Evolutionary conservation across 345 rosid species (phyloP).

Genomic region (Rhodomyrtus tomentosa): DNA sequence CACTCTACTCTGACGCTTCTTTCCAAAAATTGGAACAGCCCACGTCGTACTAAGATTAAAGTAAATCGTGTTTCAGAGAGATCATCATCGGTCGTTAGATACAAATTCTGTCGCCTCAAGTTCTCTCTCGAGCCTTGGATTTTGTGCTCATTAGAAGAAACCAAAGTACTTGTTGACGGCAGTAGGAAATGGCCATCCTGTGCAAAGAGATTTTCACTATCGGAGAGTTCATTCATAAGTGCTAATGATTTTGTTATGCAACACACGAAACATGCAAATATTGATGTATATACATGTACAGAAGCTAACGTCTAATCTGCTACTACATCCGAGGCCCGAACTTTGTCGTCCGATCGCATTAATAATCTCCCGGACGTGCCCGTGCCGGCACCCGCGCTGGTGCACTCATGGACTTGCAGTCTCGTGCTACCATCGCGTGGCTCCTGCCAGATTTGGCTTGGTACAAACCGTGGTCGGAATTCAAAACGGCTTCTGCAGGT

Average conservation of each 20-base stretch:
- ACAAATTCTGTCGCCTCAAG: neutral
- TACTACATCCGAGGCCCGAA: neutral
- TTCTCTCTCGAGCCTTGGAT: neutral
- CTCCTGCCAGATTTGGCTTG: neutral
- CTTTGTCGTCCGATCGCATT: neutral
- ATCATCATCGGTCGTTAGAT: neutral
- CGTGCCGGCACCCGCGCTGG: too few species aligned
- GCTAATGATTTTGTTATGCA: neutral
- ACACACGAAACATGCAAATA: neutral
- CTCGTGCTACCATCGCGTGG: conserved; percentile 33
- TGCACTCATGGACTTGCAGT: conserved; percentile 2
- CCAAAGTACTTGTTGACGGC: neutral
- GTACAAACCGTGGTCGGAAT: neutral
- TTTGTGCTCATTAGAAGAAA: neutral
- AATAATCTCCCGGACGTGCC: neutral
- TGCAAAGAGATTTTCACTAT: neutral
- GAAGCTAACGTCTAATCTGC: neutral
- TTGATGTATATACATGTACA: too few species aligned
- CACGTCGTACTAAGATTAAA: neutral
- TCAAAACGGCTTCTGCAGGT: conserved; percentile 47
- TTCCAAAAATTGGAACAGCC: too few species aligned
- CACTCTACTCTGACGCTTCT: neutral
- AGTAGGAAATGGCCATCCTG: neutral
- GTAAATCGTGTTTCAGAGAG: neutral
- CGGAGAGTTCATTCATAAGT: neutral